Conservation (phyloP, 345 rosid species). For the Lepidium didymum region DNA sequence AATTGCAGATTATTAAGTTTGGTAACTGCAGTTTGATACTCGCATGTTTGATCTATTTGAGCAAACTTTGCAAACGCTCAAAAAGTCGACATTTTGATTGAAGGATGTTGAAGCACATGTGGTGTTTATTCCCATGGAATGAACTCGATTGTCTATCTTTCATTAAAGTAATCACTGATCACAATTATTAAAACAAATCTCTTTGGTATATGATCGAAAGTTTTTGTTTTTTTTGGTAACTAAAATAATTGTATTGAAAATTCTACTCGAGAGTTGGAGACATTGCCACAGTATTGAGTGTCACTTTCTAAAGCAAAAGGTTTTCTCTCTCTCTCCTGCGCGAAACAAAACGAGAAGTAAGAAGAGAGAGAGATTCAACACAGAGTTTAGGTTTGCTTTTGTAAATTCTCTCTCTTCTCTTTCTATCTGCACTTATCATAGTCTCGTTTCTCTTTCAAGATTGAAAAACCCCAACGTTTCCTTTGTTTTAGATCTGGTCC, state of each 20-base stretch:
- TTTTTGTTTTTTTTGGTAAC: background rate
- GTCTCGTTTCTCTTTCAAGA: slow-evolving; percentile 4
- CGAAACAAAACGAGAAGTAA: slow-evolving; percentile 11
- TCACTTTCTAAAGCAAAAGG: slow-evolving; percentile 31
- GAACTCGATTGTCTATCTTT: background rate
- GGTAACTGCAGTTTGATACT: too few relatives aligned
- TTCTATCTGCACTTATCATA: slow-evolving; percentile 7
- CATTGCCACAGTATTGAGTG: slow-evolving; percentile 16
- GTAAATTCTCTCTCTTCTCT: slow-evolving; percentile 25
- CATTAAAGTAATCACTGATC: slow-evolving; percentile 4
- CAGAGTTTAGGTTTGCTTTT: slow-evolving; percentile 19
- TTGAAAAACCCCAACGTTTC: background rate
- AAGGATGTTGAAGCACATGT: background rate
- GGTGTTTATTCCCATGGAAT: background rate
- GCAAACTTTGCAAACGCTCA: background rate
- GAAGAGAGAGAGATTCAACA: background rate
- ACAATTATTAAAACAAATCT: background rate
- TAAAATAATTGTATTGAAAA: background rate
- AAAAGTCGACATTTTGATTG: background rate
- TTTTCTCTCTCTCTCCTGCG: slow-evolving; percentile 29
- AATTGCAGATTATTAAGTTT: too few relatives aligned
- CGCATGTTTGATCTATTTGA: too few relatives aligned
- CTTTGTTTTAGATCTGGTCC: slow-evolving; percentile 19
- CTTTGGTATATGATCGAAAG: background rate
- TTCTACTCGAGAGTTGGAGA: background rate